A percentile compares a stretch with the other conserved stretches of the same genome.
phyloP scores from a whole-genome alignment of 768 basidiomycete genomes.

The Cyathus striatus region DNA sequence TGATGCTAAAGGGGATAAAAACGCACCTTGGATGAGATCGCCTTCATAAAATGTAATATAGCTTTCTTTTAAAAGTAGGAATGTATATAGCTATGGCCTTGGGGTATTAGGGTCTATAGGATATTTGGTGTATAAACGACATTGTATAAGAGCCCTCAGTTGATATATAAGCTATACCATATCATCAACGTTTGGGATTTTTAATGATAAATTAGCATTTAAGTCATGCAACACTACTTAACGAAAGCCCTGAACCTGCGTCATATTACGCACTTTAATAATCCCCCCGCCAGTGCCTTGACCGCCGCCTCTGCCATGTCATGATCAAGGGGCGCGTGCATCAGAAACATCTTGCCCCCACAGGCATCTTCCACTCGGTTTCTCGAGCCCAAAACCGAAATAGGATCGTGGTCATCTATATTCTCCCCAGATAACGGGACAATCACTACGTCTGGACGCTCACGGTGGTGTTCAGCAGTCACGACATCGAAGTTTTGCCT shows the following conservation, averaged over 20 bases:
- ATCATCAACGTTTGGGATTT: no score
- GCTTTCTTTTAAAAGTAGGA: no score
- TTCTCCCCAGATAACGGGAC: not conserved
- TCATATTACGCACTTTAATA: not conserved
- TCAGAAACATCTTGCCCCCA: not conserved
- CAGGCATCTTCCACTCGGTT: not conserved
- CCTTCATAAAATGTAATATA: not conserved
- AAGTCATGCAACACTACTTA: no score
- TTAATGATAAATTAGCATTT: no score
- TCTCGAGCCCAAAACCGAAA: constrained; percentile 1
- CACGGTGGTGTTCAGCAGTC: not conserved
- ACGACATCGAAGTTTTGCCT: not conserved
- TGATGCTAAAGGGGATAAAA: not conserved
- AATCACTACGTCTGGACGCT: not conserved
- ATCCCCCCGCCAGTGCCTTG: not conserved
- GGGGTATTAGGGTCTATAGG: no score
- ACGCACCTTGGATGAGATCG: not conserved
- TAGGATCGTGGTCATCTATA: not conserved
- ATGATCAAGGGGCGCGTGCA: not conserved
- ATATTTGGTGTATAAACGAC: no score
- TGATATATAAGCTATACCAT: no score
- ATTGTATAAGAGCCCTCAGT: no score
- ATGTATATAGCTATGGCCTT: no score
- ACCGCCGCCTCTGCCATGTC: not conserved
- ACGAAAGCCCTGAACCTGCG: no score